Base-by-base conservation (phyloP, 164 flowering plant genomes). In the Vitis rotundifolia region DNA sequence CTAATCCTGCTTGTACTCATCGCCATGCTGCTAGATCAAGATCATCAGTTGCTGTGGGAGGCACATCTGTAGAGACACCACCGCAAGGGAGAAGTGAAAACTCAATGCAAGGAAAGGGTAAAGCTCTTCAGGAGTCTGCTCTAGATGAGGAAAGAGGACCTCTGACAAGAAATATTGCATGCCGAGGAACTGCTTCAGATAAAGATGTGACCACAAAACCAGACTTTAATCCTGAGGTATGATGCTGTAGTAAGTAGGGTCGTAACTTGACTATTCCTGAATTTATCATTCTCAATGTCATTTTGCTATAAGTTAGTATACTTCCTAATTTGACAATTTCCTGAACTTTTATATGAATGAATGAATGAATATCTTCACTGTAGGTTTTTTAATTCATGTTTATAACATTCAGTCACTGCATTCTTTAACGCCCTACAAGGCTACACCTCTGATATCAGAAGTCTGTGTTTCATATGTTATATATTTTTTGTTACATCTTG, bases 51-150 rank as follows among this genome's bases (percentile, higher is more conserved):
- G 84, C 84, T 61, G 87, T 88, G 60, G 91, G 87, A 19, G 95
- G 86, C 44, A 47, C 82, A 37, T 63, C 86, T 37, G 87, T 66
- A 73, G 93, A 89, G 78, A 93, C 91, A 13, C 55, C 80, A 5
- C 31, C 80, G 13, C 86, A 69, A 56, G 97, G 87, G 54, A 91
- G 88, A 78, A 75, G 75, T 62, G 68, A 81, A 47, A 87, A 88
- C 78, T 88, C 93, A 60, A 87, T 91, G 3, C 93, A 93, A 72
- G 99, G 92, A 15, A 95, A 95, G 78, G 98, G 99, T 50, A 95
- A 95, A 80, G 98, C 97, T 76, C 89, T 95, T 71, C 29, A 91
- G 71, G 93, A 86, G 82, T 76, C 94, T 66, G 76, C 89, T 50
- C 89, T 82, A 59, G 97, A 90, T 70, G 97, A 88, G 47, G 70